Conservation (phyloP, 1,284 basidiomycete species). For the Termitomyces sp. region DNA sequence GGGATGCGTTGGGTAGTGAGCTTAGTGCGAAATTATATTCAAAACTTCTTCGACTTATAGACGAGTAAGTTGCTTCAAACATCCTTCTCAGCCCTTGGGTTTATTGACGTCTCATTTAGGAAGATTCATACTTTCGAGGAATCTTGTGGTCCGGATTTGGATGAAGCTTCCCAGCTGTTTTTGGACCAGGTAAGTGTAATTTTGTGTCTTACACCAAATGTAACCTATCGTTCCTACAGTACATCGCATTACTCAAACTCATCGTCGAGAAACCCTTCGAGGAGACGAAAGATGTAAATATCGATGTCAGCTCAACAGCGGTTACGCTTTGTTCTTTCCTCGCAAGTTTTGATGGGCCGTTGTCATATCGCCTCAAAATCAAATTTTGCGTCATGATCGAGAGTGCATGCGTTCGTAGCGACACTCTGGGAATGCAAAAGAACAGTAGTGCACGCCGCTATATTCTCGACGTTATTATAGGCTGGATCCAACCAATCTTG, state of each 20-base stretch:
- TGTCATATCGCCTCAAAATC: conserved; percentile 60
- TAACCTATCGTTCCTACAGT: conserved; percentile 33
- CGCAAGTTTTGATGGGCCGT: conserved; percentile 52
- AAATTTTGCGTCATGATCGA: conserved; percentile 77
- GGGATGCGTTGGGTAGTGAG: conserved; percentile 78
- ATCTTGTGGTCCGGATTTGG: conserved; percentile 30
- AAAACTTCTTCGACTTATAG: conserved; percentile 65
- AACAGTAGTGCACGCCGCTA: conserved; percentile 64
- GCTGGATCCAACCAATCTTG: conserved; percentile 61
- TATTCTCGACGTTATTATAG: conserved; percentile 68
- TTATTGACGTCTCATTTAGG: conserved; percentile 15
- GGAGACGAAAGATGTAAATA: conserved; percentile 54
- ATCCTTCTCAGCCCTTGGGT: background rate
- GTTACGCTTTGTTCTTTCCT: conserved; percentile 64
- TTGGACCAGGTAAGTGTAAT: conserved; percentile 60
- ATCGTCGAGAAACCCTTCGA: conserved; percentile 71
- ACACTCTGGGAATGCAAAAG: conserved; percentile 60
- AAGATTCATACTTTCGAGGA: conserved; percentile 28
- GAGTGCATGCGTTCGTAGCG: conserved; percentile 57
- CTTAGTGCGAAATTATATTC: conserved; percentile 66
- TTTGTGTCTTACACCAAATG: background rate
- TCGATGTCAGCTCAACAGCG: conserved; percentile 69
- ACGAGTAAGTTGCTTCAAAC: conserved; percentile 50
- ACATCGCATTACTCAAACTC: conserved; percentile 70
- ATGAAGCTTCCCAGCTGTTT: conserved; percentile 58